Conservation (phyloP, 192 early-diverging fungal genomes). For the Helicostylum pulchrum region DNA sequence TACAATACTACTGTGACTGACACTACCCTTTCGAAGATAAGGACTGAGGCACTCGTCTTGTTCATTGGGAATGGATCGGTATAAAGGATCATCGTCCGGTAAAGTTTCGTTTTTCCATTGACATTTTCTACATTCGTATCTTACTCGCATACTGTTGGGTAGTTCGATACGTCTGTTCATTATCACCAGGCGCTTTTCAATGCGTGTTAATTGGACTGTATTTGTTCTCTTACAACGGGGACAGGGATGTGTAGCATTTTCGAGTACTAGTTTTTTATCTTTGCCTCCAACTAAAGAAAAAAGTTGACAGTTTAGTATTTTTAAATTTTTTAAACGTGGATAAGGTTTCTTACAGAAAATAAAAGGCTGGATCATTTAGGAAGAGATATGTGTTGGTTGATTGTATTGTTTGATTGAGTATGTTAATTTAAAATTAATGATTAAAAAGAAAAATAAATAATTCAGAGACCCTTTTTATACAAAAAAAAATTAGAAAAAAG, state of each 20-base stretch:
- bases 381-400: neutral
- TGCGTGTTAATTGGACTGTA: conserved; percentile 33
- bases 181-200: conserved; percentile 31
- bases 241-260: conserved; percentile 32
- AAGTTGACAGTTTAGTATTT: neutral
- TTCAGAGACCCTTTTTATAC: no score
- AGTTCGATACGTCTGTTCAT: conserved; percentile 30
- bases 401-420: no score
- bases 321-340: neutral
- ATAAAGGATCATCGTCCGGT: conserved; percentile 21
- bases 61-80: neutral
- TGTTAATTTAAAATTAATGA: no score
- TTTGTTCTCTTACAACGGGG: conserved; percentile 26
- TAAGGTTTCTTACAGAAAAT: neutral
- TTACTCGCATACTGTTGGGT: conserved; percentile 29
- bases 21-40: no score
- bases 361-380: neutral
- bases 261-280: conserved; percentile 31
- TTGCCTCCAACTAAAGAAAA: conserved; percentile 24
- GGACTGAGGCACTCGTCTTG: no score
- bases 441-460: no score
- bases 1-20: no score
- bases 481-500: no score
- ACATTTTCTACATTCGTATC: conserved; percentile 35
- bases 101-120: conserved; percentile 32